Evolutionary conservation across 2,329 filamentous ascomycete genomes (phyloP), one percentile per base, ranked within the genome.

Genomic region (Aspergillus puulaauensis): DNA sequence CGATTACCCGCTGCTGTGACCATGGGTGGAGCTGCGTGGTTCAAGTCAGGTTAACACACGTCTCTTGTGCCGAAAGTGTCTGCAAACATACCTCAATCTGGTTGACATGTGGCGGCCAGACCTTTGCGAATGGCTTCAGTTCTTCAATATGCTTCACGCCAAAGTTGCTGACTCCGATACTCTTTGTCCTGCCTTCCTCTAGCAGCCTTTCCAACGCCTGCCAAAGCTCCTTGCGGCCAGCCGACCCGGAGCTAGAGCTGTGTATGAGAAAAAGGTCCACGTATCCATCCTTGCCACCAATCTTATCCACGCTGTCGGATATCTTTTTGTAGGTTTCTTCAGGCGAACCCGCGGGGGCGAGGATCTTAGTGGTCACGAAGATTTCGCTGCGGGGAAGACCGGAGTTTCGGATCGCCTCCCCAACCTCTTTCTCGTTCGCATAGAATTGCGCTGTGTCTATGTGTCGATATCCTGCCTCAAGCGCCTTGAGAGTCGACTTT

Each of bases 121-220:
- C 75, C 47, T 80, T 82, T n/a, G 86, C 87, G 70, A 85, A 87
- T 27, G 73, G 70, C 71, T 84, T 87, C 77, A 91, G 80, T 72
- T 89, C 86, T 67, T 91, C 83, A 23, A 91, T 83, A 67, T 90
- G 85, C 44, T 81, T 79, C 48, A 86, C 81, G 2, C 86, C 86
- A 65, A 84, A 91, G 68, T 91, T 91, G 70, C 86, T 89, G 52
- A 91, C 88, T 0, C 89, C 89, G 65, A 91, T 90, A 39, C 81
- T 82, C 72, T 80, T 85, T 43, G 83, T 80, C 62, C 80, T 84
- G 5, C 86, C 87, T 62, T 86, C 82, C 14, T 78, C 75, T 58
- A 84, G 76, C 41, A 88, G 71, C 68, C 76, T 82, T 74, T 90
- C 87, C 65, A 91, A 73, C 1, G 85, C 86, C 59, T 79, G 75